Evolutionary conservation across 192 early-diverging fungal genomes (phyloP), one percentile per base, ranked within the genome.

Genomic region (Chytriomyces sp.): DNA sequence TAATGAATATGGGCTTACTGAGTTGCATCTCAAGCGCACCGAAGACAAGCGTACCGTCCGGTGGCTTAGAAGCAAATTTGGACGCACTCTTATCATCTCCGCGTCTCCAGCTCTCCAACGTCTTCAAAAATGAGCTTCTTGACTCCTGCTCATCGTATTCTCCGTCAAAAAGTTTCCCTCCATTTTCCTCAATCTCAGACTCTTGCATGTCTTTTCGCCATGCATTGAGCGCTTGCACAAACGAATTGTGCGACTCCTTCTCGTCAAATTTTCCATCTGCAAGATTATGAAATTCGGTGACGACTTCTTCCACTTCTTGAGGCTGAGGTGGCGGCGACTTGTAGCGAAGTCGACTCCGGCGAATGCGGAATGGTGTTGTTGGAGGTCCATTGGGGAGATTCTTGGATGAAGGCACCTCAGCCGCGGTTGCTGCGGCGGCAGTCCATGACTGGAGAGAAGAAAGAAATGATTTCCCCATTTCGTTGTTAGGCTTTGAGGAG

Each of bases 261-360:
- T 58, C 52, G 36, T 70, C 34, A 36, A 70, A 58, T 17, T 55
- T 12, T 30, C 54, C 55, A 31, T 70, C 33, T n/a, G n/a, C n/a
- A n/a, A n/a, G n/a, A n/a, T n/a, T n/a, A n/a, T n/a, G n/a, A n/a
- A n/a, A n/a, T n/a, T n/a, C n/a, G n/a, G n/a, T n/a, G n/a, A n/a
- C n/a, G n/a, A n/a, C n/a, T n/a, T n/a, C n/a, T n/a, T n/a, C n/a
- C n/a, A n/a, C n/a, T n/a, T n/a, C n/a, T n/a, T n/a, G n/a, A n/a
- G n/a, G n/a, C n/a, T n/a, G 10, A 58, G 52, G 54, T 58, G 36
- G 26, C 14, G 30, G 56, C 1, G 30, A 26, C 14, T 26, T 61
- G 17, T 37, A n/a, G 10, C 30, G 14, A 12, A 61, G 12, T 12
- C 59, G 10, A 26, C 26, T 36, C 26, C 59, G 1, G 1, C 59